Percentiles rank a stretch among this genome's conserved stretches.
These are phyloP conservation scores for Nematocida displodere DNA, from an alignment of 371 early-diverging fungal genomes.

Conservation along the genomic window DNA sequence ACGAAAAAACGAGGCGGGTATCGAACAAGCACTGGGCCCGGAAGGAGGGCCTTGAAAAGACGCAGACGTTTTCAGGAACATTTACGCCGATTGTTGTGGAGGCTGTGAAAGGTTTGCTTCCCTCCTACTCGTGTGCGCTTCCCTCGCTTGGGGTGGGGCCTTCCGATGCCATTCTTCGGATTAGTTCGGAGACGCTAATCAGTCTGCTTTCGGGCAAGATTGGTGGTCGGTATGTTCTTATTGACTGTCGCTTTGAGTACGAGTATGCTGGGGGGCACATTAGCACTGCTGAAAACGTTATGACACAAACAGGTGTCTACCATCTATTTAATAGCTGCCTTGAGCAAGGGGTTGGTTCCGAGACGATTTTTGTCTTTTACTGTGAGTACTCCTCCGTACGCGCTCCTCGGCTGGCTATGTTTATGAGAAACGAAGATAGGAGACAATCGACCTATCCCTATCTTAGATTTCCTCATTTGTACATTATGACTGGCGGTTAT, in stretches of 20 bases:
- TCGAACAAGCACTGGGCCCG: background rate
- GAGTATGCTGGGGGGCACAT: constrained; percentile 82
- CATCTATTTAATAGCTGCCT: constrained; percentile 62
- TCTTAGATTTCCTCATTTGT: constrained; percentile 75
- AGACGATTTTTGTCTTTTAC: constrained; percentile 72
- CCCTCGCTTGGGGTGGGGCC: constrained; percentile 61
- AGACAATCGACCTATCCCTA: constrained; percentile 72
- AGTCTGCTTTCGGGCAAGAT: constrained; percentile 39
- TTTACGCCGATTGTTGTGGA: background rate
- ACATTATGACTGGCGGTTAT: constrained; percentile 81
- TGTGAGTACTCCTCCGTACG: constrained; percentile 79
- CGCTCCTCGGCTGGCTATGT: constrained; percentile 74
- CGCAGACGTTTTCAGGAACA: background rate
- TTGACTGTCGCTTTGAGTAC: constrained; percentile 79
- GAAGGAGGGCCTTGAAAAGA: background rate
- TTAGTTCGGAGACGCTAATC: constrained; percentile 44
- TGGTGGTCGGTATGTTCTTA: constrained; percentile 64
- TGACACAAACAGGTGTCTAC: constrained; percentile 63
- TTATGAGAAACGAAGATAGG: constrained; percentile 73
- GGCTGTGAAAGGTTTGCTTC: background rate
- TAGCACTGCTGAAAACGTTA: constrained; percentile 69
- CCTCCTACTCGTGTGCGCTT: constrained; percentile 6
- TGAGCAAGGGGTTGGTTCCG: background rate
- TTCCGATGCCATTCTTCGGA: constrained; percentile 59
- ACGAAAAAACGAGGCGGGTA: background rate